phyloP scores from a whole-genome alignment of 2,329 filamentous ascomycete genomes.

The Fusarium globosum region DNA sequence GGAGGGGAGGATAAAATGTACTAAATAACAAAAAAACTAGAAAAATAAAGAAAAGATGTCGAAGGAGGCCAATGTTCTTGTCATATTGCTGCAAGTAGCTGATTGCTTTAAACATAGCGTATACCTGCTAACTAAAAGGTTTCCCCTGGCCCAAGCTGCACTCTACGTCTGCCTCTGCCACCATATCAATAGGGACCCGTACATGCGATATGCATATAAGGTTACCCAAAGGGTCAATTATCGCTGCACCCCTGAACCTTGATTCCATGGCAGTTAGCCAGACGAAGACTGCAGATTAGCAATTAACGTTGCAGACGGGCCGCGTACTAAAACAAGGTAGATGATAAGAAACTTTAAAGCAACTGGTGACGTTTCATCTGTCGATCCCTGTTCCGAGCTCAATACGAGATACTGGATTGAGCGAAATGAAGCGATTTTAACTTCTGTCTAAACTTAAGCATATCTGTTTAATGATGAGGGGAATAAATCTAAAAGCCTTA shows the following conservation, averaged over 20 bases:
- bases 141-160: rapidly evolving
- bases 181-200: rapidly evolving
- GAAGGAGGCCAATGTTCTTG: not conserved
- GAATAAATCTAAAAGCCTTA: too few species aligned
- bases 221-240: too few species aligned
- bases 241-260: not conserved
- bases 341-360: not conserved
- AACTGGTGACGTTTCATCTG: not conserved
- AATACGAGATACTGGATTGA: not conserved
- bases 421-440: not conserved
- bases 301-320: too few species aligned
- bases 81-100: rapidly evolving
- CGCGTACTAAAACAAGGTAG: not conserved
- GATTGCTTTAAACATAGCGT: not conserved
- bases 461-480: rapidly evolving
- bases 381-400: too few species aligned
- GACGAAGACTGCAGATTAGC: not conserved
- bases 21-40: not conserved
- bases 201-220: not conserved
- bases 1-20: not conserved
- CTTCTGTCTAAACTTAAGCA: not conserved
- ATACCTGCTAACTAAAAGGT: rapidly evolving
- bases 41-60: not conserved
- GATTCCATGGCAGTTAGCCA: not conserved
- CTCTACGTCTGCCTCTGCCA: too few species aligned